phyloP scores from a whole-genome alignment of 805 yeast genomes.

The Zygosaccharomyces bailii region DNA sequence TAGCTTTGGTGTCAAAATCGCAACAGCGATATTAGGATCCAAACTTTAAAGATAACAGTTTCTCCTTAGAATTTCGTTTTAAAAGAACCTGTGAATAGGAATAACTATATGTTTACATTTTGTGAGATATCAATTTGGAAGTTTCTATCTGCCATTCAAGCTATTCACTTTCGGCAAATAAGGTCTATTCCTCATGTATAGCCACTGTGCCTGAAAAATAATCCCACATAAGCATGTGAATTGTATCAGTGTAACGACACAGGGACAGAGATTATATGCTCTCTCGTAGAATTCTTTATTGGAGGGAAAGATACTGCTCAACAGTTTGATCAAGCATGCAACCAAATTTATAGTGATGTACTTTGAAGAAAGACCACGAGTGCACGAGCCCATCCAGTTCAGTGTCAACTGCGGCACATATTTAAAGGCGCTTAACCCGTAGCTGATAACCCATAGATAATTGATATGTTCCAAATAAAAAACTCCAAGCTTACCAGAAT shows the following conservation, averaged over 20 bases:
- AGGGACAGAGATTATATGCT: conserved; percentile 29
- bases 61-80: not conserved
- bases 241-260: conserved; percentile 18
- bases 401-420: conserved; percentile 42
- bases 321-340: conserved; percentile 8
- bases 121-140: too few relatives aligned
- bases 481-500: conserved; percentile 34
- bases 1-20: conserved; percentile 59
- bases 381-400: conserved; percentile 39
- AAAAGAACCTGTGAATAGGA: conserved; percentile 1
- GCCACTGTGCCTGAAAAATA: conserved; percentile 28
- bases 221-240: conserved; percentile 18
- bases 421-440: conserved; percentile 26
- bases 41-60: conserved; percentile 35
- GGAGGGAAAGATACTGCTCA: conserved; percentile 5
- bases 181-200: conserved; percentile 24
- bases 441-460: conserved; percentile 39
- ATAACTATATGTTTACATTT: not conserved
- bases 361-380: conserved; percentile 32
- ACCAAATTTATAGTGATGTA: conserved; percentile 18
- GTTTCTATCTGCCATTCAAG: not conserved
- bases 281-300: conserved; percentile 16
- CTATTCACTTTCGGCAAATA: conserved; percentile 20
- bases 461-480: conserved; percentile 42
- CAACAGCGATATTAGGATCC: conserved; percentile 60